These are phyloP conservation scores for Pythium brachiatum DNA, from an alignment of 352 stramenopile genomes.

Conservation along the genomic window DNA sequence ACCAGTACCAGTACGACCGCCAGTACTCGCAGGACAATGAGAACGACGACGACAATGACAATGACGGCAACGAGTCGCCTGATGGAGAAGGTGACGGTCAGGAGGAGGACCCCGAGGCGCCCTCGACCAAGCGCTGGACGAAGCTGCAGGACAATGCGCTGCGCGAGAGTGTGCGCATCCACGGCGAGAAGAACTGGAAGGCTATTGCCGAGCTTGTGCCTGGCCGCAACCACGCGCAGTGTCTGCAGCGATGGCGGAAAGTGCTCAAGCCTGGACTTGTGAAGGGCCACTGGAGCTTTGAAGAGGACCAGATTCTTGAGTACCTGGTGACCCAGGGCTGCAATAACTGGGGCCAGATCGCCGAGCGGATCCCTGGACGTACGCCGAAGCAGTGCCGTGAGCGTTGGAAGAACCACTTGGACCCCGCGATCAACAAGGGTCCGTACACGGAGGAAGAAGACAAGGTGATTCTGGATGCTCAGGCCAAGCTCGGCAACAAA, in stretches of 20 bases:
- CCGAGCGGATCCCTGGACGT: conserved; percentile 88
- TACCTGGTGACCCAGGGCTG: conserved; percentile 85
- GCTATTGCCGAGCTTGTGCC: conserved; percentile 82
- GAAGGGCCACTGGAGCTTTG: conserved; percentile 95
- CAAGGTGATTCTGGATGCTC: conserved; percentile 88
- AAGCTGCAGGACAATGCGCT: conserved; percentile 84
- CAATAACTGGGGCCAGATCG: conserved; percentile 94
- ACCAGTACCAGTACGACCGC: conserved; percentile 18
- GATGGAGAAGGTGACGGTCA: conserved; percentile 17
- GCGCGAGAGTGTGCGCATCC: conserved; percentile 75
- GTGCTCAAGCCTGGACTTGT: conserved; percentile 94
- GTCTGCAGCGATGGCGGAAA: conserved; percentile 88
- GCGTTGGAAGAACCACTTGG: conserved; percentile 89
- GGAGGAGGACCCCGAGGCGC: conserved; percentile 62
- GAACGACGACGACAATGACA: conserved; percentile 34
- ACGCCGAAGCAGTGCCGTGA: conserved; percentile 92
- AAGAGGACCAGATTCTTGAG: conserved; percentile 93
- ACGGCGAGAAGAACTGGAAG: conserved; percentile 90
- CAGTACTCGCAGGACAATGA: conserved; percentile 32
- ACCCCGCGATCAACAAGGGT: conserved; percentile 92
- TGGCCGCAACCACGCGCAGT: conserved; percentile 85
- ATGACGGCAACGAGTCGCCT: conserved; percentile 19
- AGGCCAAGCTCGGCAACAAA: conserved; percentile 92
- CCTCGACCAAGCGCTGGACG: conserved; percentile 85
- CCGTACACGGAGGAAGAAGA: conserved; percentile 95